Evolutionary conservation across 176 grass and related monocot species (phyloP).

Genomic region (Melocanna baccifera): DNA sequence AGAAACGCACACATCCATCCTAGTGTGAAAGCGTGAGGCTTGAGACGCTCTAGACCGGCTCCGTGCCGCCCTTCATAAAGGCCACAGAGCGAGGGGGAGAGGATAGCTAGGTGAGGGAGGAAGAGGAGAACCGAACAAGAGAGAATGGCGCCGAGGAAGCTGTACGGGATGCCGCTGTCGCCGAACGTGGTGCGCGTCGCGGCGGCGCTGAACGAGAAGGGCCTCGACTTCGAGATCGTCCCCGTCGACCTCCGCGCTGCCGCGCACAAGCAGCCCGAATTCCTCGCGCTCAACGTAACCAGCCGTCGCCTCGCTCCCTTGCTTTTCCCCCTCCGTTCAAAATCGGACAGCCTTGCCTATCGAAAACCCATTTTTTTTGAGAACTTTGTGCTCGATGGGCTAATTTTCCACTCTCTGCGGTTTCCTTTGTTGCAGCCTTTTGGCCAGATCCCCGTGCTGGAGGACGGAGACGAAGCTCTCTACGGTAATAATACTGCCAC

Average conservation of each 20-base stretch:
- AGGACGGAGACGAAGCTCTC: conserved; percentile 64
- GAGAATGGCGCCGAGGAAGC: conserved; percentile 53
- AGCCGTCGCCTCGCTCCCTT: neutral
- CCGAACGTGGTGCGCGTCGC: conserved; percentile 28
- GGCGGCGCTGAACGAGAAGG: conserved; percentile 71
- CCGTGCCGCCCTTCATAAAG: neutral
- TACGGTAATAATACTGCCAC: conserved; percentile 37
- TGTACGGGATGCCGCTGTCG: conserved; percentile 38
- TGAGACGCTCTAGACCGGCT: no score
- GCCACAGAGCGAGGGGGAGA: neutral
- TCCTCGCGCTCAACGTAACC: conserved; percentile 74
- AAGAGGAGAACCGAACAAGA: neutral
- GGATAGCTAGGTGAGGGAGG: neutral
- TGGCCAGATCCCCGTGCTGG: conserved; percentile 73
- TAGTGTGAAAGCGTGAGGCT: neutral
- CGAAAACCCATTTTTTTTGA: neutral
- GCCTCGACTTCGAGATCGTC: conserved; percentile 63
- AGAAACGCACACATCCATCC: no score
- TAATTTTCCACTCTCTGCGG: neutral
- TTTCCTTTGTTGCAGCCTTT: conserved; percentile 65
- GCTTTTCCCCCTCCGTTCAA: neutral
- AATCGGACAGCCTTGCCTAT: neutral
- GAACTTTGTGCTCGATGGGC: neutral
- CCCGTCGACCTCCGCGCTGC: conserved; percentile 69
- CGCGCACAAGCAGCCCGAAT: conserved; percentile 73